Evolutionary conservation across 2,329 filamentous ascomycete genomes (phyloP).

Genomic region (Parasarocladium wereldwijsianum): DNA sequence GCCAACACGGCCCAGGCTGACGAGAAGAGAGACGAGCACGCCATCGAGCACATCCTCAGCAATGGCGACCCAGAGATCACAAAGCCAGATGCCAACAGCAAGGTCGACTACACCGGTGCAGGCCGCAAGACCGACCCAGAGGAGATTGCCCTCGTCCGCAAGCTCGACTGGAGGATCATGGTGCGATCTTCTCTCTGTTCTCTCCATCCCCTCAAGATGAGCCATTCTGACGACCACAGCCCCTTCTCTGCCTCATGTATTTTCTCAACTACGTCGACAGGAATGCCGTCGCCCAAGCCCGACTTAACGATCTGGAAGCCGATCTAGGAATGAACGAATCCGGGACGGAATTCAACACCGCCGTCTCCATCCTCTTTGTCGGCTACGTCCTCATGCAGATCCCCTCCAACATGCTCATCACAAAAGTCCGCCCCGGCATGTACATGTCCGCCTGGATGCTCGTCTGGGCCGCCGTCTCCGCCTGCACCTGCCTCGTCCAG

Average conservation of each 20-base stretch:
- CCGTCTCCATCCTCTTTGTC: slow-evolving; percentile 23
- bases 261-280: slow-evolving; percentile 29
- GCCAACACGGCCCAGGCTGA: too few relatives aligned
- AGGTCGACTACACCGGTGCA: slow-evolving; percentile 21
- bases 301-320: slow-evolving; percentile 28
- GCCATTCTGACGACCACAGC: slow-evolving; percentile 8
- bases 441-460: slow-evolving; percentile 27
- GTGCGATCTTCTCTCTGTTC: too few relatives aligned
- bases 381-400: slow-evolving; percentile 30
- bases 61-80: slow-evolving; percentile 4
- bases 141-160: slow-evolving; percentile 24
- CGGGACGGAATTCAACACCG: slow-evolving; percentile 40
- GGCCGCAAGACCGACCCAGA: slow-evolving; percentile 22
- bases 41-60: slow-evolving; percentile 1
- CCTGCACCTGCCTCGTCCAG: slow-evolving; percentile 20
- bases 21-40: too few relatives aligned
- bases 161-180: slow-evolving; percentile 27
- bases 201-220: too few relatives aligned
- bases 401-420: slow-evolving; percentile 26
- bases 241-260: slow-evolving; percentile 24
- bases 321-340: slow-evolving; percentile 36
- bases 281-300: slow-evolving; percentile 30
- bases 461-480: slow-evolving; percentile 23
- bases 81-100: not conserved
- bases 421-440: slow-evolving; percentile 22